Evolutionary conservation across 2,329 filamentous ascomycete species (phyloP).

Genomic region (Cryphonectria radicalis): DNA sequence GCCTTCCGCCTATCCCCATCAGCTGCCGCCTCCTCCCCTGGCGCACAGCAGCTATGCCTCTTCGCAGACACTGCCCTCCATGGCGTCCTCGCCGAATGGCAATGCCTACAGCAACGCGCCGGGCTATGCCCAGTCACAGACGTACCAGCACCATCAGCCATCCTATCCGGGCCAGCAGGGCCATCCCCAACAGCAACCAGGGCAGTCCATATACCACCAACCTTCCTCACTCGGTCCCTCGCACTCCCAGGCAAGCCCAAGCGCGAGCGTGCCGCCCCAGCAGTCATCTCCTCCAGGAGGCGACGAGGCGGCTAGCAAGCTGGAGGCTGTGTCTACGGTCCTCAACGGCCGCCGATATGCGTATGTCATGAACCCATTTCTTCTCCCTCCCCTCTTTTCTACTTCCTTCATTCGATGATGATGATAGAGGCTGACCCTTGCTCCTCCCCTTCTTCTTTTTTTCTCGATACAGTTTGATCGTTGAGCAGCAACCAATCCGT

Average conservation of each 20-base stretch:
- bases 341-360: slow-evolving; percentile 25
- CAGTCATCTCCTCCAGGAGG: slow-evolving; percentile 15
- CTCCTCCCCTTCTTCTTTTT: not conserved
- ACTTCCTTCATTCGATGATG: not conserved
- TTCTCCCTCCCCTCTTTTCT: not conserved
- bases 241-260: slow-evolving; percentile 23
- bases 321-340: slow-evolving; percentile 28
- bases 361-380: slow-evolving; percentile 14
- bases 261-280: slow-evolving; percentile 16
- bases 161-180: slow-evolving; percentile 27
- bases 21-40: slow-evolving; percentile 26
- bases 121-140: slow-evolving; percentile 23
- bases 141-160: slow-evolving; percentile 27
- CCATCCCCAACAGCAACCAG: slow-evolving; percentile 24
- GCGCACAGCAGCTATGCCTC: slow-evolving; percentile 23
- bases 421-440: slow-evolving; percentile 3
- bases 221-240: slow-evolving; percentile 14
- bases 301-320: slow-evolving; percentile 9
- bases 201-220: slow-evolving; percentile 26
- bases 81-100: slow-evolving; percentile 28
- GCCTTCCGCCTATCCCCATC: slow-evolving; percentile 27
- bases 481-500: slow-evolving; percentile 88
- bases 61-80: slow-evolving; percentile 25
- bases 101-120: slow-evolving; percentile 19
- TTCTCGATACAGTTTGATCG: slow-evolving; percentile 60